phyloP scores from a whole-genome alignment of 2,329 filamentous ascomycete genomes.

The Pezicula rhizophila region DNA sequence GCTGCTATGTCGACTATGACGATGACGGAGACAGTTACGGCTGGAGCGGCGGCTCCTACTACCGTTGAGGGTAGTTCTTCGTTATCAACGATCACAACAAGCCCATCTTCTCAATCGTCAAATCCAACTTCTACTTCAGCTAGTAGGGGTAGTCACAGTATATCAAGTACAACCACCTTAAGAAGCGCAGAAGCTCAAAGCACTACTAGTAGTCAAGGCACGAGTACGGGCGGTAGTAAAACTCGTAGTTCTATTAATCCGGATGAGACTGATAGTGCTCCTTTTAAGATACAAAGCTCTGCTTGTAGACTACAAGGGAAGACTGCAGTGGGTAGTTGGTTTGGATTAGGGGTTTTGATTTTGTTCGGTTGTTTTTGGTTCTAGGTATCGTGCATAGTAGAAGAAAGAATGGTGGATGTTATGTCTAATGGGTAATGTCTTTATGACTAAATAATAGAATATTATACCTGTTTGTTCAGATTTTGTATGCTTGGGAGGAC shows the following conservation, averaged over 20 bases:
- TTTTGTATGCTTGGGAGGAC: too few relatives aligned
- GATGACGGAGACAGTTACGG: constrained; percentile 15
- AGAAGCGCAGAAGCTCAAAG: constrained; percentile 5
- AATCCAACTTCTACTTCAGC: constrained; percentile 4
- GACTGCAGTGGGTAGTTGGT: neutral
- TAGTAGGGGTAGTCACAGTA: constrained; percentile 4
- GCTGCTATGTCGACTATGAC: constrained; percentile 13
- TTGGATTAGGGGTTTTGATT: constrained; percentile 5
- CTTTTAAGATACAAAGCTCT: constrained; percentile 19
- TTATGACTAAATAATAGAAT: too few relatives aligned
- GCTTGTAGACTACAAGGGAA: neutral
- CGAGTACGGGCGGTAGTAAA: constrained; percentile 1
- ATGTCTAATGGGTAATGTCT: too few relatives aligned
- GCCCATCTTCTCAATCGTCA: neutral
- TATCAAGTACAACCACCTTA: constrained; percentile 9
- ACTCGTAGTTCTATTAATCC: constrained; percentile 7
- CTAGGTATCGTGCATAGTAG: neutral
- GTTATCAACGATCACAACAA: constrained; percentile 1
- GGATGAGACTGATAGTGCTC: constrained; percentile 20
- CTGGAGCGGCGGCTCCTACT: constrained; percentile 3
- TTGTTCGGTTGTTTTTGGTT: constrained; percentile 5
- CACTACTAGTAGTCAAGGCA: constrained; percentile 7
- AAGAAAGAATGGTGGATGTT: too few relatives aligned
- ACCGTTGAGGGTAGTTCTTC: neutral
- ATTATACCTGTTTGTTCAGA: too few relatives aligned